Conservation (phyloP, 352 stramenopile species). For the Blastocystis sp. region DNA sequence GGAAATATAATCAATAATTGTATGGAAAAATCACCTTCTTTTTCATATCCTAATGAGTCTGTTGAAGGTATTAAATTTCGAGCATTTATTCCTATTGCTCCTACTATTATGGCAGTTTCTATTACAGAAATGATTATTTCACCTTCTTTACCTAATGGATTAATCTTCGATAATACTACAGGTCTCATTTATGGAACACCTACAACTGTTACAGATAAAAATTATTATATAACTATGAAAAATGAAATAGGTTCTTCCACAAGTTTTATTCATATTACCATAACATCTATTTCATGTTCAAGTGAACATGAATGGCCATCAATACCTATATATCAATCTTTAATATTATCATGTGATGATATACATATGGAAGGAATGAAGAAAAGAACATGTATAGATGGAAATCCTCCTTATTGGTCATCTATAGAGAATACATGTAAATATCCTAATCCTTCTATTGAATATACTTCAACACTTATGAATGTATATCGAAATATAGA, state of each 20-base stretch:
- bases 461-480: constrained; percentile 8
- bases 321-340: too few species aligned
- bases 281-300: constrained; percentile 1
- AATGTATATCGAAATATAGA: too few species aligned
- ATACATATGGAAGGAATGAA: constrained; percentile 24
- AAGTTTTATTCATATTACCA: constrained; percentile 11
- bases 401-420: constrained; percentile 12
- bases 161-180: constrained; percentile 21
- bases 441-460: constrained; percentile 24
- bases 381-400: constrained; percentile 19
- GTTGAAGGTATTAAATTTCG: constrained; percentile 14
- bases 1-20: constrained; percentile 14
- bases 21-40: constrained; percentile 18
- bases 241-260: constrained; percentile 21
- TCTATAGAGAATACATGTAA: constrained; percentile 5
- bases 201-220: constrained; percentile 7
- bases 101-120: background rate
- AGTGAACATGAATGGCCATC: constrained; percentile 10
- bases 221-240: constrained; percentile 11
- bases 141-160: constrained; percentile 11
- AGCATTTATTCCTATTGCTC: constrained; percentile 30
- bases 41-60: constrained; percentile 9
- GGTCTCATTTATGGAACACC: constrained; percentile 18
- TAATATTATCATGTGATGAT: constrained; percentile 16
- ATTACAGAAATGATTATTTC: constrained; percentile 14